Evolutionary conservation across 2,329 filamentous ascomycete species (phyloP).

Genomic region (Colletotrichum musicola): DNA sequence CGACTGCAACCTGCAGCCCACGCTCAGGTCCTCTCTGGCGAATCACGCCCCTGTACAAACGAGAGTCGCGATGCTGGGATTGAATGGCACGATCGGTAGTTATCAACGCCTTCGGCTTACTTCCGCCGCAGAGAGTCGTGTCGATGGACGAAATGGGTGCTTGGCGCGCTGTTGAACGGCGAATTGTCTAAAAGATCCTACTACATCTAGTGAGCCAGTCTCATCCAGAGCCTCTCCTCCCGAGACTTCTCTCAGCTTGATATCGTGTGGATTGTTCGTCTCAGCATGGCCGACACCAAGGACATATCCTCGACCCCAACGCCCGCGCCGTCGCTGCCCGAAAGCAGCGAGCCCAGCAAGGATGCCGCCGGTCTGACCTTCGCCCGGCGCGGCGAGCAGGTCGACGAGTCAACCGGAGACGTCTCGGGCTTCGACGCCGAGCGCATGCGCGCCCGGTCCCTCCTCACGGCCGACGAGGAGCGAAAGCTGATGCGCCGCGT

Average conservation of each 20-base stretch:
- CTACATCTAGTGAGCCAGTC: not conserved
- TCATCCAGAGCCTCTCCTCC: too few species aligned
- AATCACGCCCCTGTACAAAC: not conserved
- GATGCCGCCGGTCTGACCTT: constrained; percentile 36
- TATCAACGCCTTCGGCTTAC: not conserved
- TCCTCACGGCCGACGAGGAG: constrained; percentile 44
- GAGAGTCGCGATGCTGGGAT: not conserved
- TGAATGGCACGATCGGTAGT: constrained; percentile 11
- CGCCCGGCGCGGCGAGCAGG: constrained; percentile 41
- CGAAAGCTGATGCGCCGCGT: constrained; percentile 43
- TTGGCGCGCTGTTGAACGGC: constrained; percentile 1
- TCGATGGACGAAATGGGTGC: not conserved
- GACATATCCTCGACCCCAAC: not conserved
- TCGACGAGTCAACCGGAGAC: constrained; percentile 39
- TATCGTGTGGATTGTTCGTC: not conserved
- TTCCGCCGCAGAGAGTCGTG: not conserved
- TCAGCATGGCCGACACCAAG: constrained; percentile 1
- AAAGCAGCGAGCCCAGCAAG: constrained; percentile 4
- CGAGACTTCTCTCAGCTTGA: too few species aligned
- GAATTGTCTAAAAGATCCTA: not conserved
- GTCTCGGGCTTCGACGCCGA: constrained; percentile 48
- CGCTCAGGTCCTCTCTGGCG: not conserved
- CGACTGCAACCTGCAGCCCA: not conserved
- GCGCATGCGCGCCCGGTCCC: constrained; percentile 50
- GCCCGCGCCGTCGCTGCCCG: not conserved